Evolutionary conservation across 306 rosid genomes (phyloP).

Genomic region (Glycyrrhiza uralensis): DNA sequence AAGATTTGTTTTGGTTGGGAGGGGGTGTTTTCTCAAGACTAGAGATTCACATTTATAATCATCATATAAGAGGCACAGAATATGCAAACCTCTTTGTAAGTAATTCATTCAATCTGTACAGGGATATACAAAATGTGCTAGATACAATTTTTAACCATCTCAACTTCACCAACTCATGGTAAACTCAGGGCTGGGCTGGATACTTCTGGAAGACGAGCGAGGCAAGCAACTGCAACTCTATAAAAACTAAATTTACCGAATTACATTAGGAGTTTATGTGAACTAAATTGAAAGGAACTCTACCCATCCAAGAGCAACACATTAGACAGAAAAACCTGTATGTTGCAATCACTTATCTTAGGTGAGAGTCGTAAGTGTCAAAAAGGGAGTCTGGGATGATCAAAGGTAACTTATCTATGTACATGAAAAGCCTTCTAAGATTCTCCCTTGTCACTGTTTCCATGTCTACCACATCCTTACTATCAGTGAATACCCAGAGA

Average conservation of each 20-base stretch:
- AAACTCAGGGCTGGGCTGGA: conserved; percentile 51
- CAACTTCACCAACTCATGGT: conserved; percentile 64
- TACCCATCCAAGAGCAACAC: conserved; percentile 35
- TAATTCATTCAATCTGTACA: conserved; percentile 65
- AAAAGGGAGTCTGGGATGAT: conserved; percentile 76
- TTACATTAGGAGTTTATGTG: conserved; percentile 33
- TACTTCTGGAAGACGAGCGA: conserved; percentile 57
- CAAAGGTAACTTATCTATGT: conserved; percentile 84
- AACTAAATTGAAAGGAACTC: conserved; percentile 29
- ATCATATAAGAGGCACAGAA: conserved; percentile 4
- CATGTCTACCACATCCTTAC: conserved; percentile 74
- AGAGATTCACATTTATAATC: neutral
- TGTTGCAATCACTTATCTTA: conserved; percentile 47
- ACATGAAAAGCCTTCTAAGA: conserved; percentile 77
- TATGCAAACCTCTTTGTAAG: conserved; percentile 33
- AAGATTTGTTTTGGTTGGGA: neutral
- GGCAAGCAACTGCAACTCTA: conserved; percentile 41
- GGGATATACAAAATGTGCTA: conserved; percentile 69
- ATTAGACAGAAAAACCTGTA: conserved; percentile 19
- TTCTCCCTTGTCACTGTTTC: conserved; percentile 80
- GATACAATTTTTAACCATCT: conserved; percentile 55
- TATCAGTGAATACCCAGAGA: conserved; percentile 85
- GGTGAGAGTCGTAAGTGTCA: conserved; percentile 78
- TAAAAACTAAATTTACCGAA: conserved; percentile 44
- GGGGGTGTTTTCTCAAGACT: neutral